Conservation (phyloP, 129 eudicot species). For the Chrysanthemum seticuspe region DNA sequence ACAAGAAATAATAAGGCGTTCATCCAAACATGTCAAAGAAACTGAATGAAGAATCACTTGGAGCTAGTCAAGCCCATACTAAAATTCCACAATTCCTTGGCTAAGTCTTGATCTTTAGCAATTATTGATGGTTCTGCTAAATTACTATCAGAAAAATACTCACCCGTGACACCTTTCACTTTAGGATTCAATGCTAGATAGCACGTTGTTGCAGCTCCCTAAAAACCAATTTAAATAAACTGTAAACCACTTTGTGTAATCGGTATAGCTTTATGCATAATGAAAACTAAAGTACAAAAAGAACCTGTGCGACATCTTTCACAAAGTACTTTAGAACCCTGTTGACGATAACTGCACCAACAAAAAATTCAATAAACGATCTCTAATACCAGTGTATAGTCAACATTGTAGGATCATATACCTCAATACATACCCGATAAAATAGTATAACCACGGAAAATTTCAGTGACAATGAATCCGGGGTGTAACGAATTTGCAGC, state of each 20-base stretch:
- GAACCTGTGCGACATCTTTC: conserved; percentile 30
- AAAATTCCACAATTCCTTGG: conserved; percentile 28
- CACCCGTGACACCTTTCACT: conserved; percentile 25
- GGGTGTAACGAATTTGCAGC: conserved; percentile 35
- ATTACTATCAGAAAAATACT: conserved; percentile 29
- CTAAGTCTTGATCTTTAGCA: conserved; percentile 24
- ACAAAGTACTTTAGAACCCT: conserved; percentile 21
- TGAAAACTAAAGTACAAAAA: conserved; percentile 5
- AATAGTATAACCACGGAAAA: conserved; percentile 17
- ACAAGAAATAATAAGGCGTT: neutral
- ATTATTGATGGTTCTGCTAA: conserved; percentile 17
- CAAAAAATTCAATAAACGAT: conserved; percentile 7
- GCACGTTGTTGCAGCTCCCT: conserved; percentile 32
- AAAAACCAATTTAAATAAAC: neutral
- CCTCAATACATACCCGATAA: conserved; percentile 15
- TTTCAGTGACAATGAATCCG: conserved; percentile 26
- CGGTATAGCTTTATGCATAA: neutral
- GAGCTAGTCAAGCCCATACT: conserved; percentile 28
- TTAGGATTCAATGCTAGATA: conserved; percentile 29
- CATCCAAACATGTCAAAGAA: neutral
- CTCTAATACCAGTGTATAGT: conserved; percentile 7
- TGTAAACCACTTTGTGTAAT: too few relatives aligned
- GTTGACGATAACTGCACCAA: conserved; percentile 21
- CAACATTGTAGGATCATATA: conserved; percentile 5
- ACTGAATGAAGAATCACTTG: conserved; percentile 2